phyloP scores from a whole-genome alignment of 2,329 filamentous ascomycete species.

The Botrytis fabae region DNA sequence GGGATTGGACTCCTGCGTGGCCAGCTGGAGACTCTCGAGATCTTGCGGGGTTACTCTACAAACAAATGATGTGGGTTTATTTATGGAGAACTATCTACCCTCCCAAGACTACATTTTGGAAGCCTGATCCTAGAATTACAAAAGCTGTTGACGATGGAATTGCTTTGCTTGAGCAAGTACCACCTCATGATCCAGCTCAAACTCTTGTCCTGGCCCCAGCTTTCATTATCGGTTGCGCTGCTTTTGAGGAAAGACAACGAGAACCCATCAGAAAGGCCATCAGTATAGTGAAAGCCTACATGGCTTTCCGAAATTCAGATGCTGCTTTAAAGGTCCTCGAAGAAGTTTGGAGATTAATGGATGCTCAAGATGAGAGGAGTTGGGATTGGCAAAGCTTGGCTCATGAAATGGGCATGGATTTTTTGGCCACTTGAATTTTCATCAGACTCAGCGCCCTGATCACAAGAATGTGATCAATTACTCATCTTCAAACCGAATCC shows the following conservation, averaged over 20 bases:
- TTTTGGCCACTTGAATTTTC: slow-evolving; percentile 44
- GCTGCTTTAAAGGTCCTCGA: slow-evolving; percentile 55
- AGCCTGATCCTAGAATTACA: slow-evolving; percentile 51
- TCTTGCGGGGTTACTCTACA: slow-evolving; percentile 58
- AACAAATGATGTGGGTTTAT: slow-evolving; percentile 67
- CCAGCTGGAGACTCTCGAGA: slow-evolving; percentile 57
- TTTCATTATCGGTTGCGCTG: slow-evolving; percentile 60
- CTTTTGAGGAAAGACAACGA: slow-evolving; percentile 54
- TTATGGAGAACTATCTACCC: slow-evolving; percentile 62
- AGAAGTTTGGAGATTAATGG: slow-evolving; percentile 61
- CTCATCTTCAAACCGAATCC: not conserved
- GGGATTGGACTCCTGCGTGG: slow-evolving; percentile 70
- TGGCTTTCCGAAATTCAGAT: slow-evolving; percentile 59
- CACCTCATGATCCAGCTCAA: slow-evolving; percentile 58
- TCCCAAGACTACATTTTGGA: slow-evolving; percentile 44
- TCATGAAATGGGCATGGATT: slow-evolving; percentile 54
- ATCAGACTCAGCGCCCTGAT: not conserved
- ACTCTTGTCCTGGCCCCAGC: slow-evolving; percentile 61
- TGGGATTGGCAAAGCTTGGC: slow-evolving; percentile 67
- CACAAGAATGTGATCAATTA: not conserved
- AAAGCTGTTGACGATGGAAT: slow-evolving; percentile 59
- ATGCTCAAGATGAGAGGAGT: slow-evolving; percentile 54
- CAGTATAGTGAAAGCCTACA: slow-evolving; percentile 56
- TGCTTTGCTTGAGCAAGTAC: slow-evolving; percentile 55
- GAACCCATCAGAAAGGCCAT: slow-evolving; percentile 54